Base-by-base conservation (phyloP, 169 alveolate genomes). In the Plasmodium inui region DNA sequence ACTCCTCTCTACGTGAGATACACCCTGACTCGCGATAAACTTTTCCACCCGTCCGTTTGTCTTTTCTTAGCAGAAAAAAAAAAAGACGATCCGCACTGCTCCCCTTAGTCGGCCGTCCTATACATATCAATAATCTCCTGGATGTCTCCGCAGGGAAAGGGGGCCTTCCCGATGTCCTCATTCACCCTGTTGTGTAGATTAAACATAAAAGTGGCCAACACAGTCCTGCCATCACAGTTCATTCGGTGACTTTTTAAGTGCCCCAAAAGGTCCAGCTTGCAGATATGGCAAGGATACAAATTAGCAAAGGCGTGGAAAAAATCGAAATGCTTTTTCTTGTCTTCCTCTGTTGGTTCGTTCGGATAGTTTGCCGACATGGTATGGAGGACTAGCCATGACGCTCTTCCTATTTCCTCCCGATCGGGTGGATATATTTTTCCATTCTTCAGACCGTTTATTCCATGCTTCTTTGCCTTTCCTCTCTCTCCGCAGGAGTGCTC, bases 361-460 rank as follows among this genome's bases (percentile, higher is more conserved):
- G 98, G 98, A 72, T 94, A 97, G n/a, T 95, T 83, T 1, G 98
- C 97, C 0, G 98, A 96, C 61, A 96, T 86, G n/a, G 98, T 84
- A 50, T 97, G 98, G 85, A 97, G 83, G 67, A 95, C 84, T 79
- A 95, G 73, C 98, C 98, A 97, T 0, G 97, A 95, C 53, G 98
- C 98, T 22, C 98, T 73, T 17, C 98, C 98, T 67, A 97, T 93
- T 73, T 97, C 97, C 34, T 44, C 93, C 50, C 98, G 93, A 44
- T 93, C 96, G 3, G 98, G 98, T 50, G 98, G 98, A 4, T 89
- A 67, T 28, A 78, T 67, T 17, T 76, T 70, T 37, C 70, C 79
- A 34, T 82, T 80, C 9, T 88, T 89, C 22, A 61, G 95, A 34
- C 70, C 32, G 53, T 94, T 95, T 39, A 91, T 93, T 44, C 94